phyloP scores from a whole-genome alignment of 495 filamentous ascomycete genomes.

The Penicillium parvum region DNA sequence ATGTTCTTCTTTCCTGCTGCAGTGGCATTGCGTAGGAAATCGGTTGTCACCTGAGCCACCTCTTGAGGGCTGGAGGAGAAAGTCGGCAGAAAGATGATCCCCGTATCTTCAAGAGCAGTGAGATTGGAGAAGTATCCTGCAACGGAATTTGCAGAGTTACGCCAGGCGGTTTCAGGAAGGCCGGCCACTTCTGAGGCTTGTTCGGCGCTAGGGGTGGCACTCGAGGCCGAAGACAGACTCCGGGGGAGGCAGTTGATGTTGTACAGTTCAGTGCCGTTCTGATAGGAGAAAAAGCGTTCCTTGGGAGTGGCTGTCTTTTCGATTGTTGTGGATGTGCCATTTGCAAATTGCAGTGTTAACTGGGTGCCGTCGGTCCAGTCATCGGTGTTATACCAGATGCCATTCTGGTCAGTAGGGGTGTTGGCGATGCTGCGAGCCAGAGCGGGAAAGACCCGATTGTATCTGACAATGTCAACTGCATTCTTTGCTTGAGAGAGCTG shows the following conservation, averaged over 20 bases:
- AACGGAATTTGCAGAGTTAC: constrained; percentile 26
- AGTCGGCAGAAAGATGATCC: constrained; percentile 36
- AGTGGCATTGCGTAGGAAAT: constrained; percentile 36
- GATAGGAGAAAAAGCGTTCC: constrained; percentile 22
- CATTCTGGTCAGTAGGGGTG: constrained; percentile 15
- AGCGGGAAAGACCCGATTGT: constrained; percentile 23
- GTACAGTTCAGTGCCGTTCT: constrained; percentile 20
- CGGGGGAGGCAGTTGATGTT: constrained; percentile 20
- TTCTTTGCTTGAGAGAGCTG: not conserved
- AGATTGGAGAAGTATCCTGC: constrained; percentile 37
- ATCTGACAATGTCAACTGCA: constrained; percentile 16
- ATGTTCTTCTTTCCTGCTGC: constrained; percentile 41
- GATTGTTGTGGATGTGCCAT: constrained; percentile 17
- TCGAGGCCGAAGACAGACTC: constrained; percentile 5
- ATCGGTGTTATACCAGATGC: constrained; percentile 20
- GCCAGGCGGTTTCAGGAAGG: constrained; percentile 58
- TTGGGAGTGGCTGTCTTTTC: constrained; percentile 17
- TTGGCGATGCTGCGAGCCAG: constrained; percentile 21
- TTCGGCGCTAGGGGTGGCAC: constrained; percentile 42
- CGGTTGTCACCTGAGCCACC: constrained; percentile 19
- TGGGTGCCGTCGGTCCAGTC: constrained; percentile 23
- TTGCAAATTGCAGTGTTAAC: constrained; percentile 16
- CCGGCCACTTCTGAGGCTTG: constrained; percentile 40
- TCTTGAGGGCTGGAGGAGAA: constrained; percentile 25
- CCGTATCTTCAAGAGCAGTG: constrained; percentile 28